Conservation (phyloP, 2,329 filamentous ascomycete genomes). For the Sporothrix brunneoviolacea region DNA sequence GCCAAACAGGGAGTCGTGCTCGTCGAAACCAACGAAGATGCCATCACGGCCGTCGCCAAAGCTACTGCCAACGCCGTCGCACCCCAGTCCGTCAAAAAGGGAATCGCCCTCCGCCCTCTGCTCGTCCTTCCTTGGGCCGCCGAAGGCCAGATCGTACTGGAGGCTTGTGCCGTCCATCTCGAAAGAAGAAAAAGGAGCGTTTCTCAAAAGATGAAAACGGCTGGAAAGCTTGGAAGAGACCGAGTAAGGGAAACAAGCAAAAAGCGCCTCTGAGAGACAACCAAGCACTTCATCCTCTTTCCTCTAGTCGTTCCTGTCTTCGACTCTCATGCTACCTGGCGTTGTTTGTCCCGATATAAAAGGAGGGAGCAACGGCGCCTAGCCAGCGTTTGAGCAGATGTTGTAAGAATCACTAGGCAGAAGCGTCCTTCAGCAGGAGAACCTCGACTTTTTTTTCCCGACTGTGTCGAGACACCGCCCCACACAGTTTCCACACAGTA, state of each 20-base stretch:
- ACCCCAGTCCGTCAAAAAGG: conserved; percentile 1
- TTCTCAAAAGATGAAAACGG: not conserved
- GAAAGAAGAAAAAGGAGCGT: not conserved
- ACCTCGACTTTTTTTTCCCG: too few relatives aligned
- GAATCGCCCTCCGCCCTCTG: not conserved
- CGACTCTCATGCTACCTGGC: too few relatives aligned
- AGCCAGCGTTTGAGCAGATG: too few relatives aligned
- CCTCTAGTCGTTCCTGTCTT: not conserved
- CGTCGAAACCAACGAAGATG: not conserved
- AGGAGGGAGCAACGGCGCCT: not conserved
- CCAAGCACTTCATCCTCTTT: not conserved
- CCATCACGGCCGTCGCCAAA: not conserved
- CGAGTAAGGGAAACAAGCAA: too few relatives aligned
- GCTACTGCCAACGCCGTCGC: not conserved
- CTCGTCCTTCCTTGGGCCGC: not conserved
- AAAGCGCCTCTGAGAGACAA: not conserved
- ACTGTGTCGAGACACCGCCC: too few relatives aligned
- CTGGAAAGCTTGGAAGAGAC: too few relatives aligned
- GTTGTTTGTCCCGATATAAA: not conserved
- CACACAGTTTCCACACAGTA: too few relatives aligned
- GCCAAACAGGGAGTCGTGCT: not conserved
- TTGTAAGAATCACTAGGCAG: too few relatives aligned
- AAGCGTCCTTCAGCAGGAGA: too few relatives aligned
- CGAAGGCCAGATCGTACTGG: not conserved
- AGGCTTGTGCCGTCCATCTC: not conserved